These are phyloP conservation scores for Amaranthus palmeri DNA, from an alignment of 148 eudicot genomes.

Conservation along the genomic window DNA sequence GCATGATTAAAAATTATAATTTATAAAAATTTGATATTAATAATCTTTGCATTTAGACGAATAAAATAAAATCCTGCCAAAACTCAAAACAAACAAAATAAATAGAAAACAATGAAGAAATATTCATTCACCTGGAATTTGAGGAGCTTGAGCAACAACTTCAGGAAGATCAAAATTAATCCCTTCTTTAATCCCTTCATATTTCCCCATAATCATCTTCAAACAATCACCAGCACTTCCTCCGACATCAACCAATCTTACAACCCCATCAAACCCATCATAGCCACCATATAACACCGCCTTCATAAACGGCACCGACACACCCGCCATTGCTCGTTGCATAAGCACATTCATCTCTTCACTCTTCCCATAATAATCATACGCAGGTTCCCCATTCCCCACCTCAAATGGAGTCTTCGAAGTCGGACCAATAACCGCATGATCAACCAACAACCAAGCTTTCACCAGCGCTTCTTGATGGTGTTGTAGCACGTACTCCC, in stretches of 20 bases:
- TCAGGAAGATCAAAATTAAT: constrained; percentile 57
- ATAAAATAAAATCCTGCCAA: neutral
- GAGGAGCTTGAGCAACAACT: constrained; percentile 52
- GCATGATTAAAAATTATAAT: neutral
- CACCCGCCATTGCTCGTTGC: constrained; percentile 56
- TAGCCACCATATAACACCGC: constrained; percentile 40
- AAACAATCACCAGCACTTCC: constrained; percentile 64
- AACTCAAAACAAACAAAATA: neutral
- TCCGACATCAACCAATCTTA: constrained; percentile 50
- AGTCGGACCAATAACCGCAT: constrained; percentile 39
- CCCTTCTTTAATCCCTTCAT: constrained; percentile 40
- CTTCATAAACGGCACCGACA: constrained; percentile 54
- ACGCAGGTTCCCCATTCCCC: constrained; percentile 55
- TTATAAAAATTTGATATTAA: too few species aligned
- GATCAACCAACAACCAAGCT: constrained; percentile 45
- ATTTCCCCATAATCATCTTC: constrained; percentile 43
- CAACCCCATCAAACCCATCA: constrained; percentile 46
- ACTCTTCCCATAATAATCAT: constrained; percentile 39
- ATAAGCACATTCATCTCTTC: constrained; percentile 52
- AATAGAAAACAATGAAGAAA: neutral
- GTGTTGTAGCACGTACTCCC: constrained; percentile 55
- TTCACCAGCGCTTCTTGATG: constrained; percentile 50
- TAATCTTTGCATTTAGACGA: too few species aligned
- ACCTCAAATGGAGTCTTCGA: constrained; percentile 41
- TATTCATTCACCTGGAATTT: constrained; percentile 33